Base-by-base conservation (phyloP, 1,284 basidiomycete genomes). In the Trichosporon asahii region DNA sequence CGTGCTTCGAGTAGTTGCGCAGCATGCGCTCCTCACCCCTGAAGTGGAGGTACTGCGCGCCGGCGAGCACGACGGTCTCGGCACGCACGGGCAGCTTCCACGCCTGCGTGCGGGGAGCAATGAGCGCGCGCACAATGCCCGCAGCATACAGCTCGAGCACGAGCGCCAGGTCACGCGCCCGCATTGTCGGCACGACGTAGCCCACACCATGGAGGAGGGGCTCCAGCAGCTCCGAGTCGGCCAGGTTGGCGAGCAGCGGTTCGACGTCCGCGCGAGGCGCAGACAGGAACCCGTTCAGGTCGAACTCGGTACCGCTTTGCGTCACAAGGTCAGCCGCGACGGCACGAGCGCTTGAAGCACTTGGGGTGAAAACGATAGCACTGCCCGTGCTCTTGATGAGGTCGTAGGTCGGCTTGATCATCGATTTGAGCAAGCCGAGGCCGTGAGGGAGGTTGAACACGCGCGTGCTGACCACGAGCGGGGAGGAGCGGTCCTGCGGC, bases 391-490 rank as follows among this genome's bases (percentile, higher is more conserved):
- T 87, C 72, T 76, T 84, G 77, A 86, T 77, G 9, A 82, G 89
- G 14, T 88, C 84, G 80, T 96, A 94, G 0, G 91, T 90, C 4
- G 97, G 95, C 81, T 95, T 97, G 64, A 91, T 88, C 91, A 99
- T 97, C 1, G 90, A 88, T 77, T 95, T 96, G 84, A 96, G 91
- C 31, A 98, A 86, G 0, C 92, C 90, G 0, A 90, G 87, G 3
- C 94, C 96, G 77, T 96, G 90, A 0, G 94, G 89, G 67, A 95
- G 90, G 31, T 90, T 91, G 84, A 98, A 98, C 0, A 92, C 88
- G 72, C 92, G 90, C 25, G 90, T 87, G 15, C 87, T 86, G 12
- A 90, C 87, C 3, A 86, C 85, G 21, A 99, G 85, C 0, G 93
- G 88, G 74, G 94, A 91, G 68, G 95, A 92, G 37, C 95, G 89